Evolutionary conservation across 108 stramenopile genomes (phyloP).

Genomic region (Hondaea fermentalgiana): DNA sequence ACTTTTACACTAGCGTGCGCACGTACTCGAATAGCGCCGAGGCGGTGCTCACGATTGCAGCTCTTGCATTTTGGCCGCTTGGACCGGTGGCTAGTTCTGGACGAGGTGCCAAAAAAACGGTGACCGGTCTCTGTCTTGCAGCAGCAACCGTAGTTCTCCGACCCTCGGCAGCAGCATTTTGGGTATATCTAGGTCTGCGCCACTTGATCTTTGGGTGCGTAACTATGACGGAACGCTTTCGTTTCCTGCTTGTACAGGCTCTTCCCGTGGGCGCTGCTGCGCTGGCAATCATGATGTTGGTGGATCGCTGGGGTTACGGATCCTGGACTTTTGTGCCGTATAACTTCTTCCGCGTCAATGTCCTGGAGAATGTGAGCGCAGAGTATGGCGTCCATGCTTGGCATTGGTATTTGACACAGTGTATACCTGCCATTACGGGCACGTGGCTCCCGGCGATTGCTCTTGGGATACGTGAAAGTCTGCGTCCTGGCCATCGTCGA

Average conservation of each 20-base stretch:
- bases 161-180: background rate
- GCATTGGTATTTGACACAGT: background rate
- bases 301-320: background rate
- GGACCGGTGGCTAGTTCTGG: background rate
- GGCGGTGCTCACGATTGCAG: background rate
- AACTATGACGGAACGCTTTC: background rate
- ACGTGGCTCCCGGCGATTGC: background rate
- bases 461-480: background rate
- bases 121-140: background rate
- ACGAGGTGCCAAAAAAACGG: background rate
- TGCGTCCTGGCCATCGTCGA: background rate
- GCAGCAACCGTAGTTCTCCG: background rate
- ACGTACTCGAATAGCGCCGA: slow-evolving; percentile 8
- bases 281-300: background rate
- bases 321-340: background rate
- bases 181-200: slow-evolving; percentile 3
- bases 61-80: background rate
- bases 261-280: background rate
- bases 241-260: background rate
- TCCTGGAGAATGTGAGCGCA: background rate
- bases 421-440: background rate
- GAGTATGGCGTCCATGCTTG: background rate
- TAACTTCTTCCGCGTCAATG: background rate
- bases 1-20: background rate
- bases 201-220: background rate